Evolutionary conservation across 192 early-diverging fungal genomes (phyloP), one percentile per base, ranked within the genome.

Genomic region (Mortierella claussenii): DNA sequence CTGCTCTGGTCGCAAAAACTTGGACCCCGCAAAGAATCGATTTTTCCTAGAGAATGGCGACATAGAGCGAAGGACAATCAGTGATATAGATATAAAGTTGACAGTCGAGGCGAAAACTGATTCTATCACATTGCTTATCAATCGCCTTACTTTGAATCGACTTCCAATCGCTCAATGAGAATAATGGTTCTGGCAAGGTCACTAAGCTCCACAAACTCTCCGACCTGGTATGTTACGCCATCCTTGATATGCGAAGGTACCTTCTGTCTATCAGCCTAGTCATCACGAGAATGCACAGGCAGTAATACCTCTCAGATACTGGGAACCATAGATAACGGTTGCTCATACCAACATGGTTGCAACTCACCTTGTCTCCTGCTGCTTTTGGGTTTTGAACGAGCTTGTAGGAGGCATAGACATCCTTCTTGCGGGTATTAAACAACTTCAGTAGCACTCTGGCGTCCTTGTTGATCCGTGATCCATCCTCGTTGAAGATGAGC

Each of bases 401-500:
- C 49, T 61, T 79, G 44, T 69, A 59, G 15, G 56, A 33, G 1
- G 64, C 24, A 42, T 56, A 76, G 12, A 76, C 24, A 10, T 76
- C 73, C 26, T 76, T 76, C 47, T 76, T 76, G 28, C 57, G 53
- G 7, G 73, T 67, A 51, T 76, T 76, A 59, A 76, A 76, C 15
- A 76, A 27, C 40, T 76, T 76, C 47, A 80, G 55, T n/a, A 89
- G 55, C 4, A 81, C 33, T 59, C 78, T 85, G 17, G 94, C 93
- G 60, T 95, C 92, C 34, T 89, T 84, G 70, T 93, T 92, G 12
- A 98, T 84, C 51, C 90, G 86, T 26, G 95, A 97, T 5, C 88
- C 87, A 37, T 90, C 84, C 69, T 91, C 90, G 81, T 97, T 97
- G 69, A 93, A 98, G 37, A 86, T 89, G 69, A 91, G 93, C 4